Base-by-base conservation (phyloP, 306 rosid genomes). In the Carpinus fangiana region DNA sequence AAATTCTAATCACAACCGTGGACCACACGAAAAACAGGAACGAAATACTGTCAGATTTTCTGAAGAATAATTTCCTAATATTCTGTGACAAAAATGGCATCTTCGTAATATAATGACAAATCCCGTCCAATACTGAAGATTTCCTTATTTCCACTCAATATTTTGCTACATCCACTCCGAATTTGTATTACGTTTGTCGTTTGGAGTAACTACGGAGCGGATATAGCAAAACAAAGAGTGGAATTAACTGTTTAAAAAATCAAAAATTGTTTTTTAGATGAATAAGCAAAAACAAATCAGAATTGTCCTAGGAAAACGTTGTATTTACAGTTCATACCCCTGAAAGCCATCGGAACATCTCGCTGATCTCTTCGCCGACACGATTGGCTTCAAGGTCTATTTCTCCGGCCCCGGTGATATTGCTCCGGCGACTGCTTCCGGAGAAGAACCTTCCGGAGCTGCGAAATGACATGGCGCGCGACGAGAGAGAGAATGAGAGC, bases 261-360 rank as follows among this genome's bases (percentile, higher is more conserved):
- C 2, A 17, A 8, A 51, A 52, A 65, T 62, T 17, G n/a, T 50
- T 48, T 10, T 50, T 50, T 50, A 54, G 62, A 75, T 11, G 54
- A 70, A 43, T 28, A 47, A 74, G 75, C 80, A 72, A 41, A 6
- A 41, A 41, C 6, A 41, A 14, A 52, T 59, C 16, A 70, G 26
- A 76, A 67, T 68, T 79, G 43, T 4, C 76, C 86, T 82, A 67
- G 41, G 5, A 61, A 66, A 54, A 52, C 6, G 13, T 23, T 7
- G 21, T 78, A 88, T 86, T 85, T 89, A 89, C 88, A 23, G 48
- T 13, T 89, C 76, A 92, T 88, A 91, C 96, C 92, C 95, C 98
- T 77, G 97, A 88, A 4, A 91, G 88, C 98, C 98, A 95, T 9
- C 98, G 91, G 73, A 95, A 95, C 78, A 90, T 76, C 70, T 95